phyloP scores from a whole-genome alignment of 2,329 filamentous ascomycete genomes.

The Trichoderma asperellum region DNA sequence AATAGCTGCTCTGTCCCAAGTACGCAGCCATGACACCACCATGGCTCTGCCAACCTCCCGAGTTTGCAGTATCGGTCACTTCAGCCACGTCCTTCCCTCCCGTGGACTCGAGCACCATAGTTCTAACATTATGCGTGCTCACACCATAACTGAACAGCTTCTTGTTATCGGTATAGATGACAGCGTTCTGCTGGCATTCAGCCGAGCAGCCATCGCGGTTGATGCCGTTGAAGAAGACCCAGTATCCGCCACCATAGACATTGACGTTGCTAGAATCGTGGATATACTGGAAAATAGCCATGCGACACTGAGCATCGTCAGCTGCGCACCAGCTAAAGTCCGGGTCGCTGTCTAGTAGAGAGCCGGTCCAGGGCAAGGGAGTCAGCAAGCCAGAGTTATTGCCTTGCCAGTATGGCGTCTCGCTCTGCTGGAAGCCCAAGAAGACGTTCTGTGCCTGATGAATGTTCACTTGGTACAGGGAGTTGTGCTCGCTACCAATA shows the following conservation, averaged over 20 bases:
- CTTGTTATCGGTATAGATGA: slow-evolving; percentile 31
- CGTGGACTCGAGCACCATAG: slow-evolving; percentile 37
- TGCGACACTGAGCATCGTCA: slow-evolving; percentile 34
- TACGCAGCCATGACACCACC: slow-evolving; percentile 40
- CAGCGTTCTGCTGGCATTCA: slow-evolving; percentile 32
- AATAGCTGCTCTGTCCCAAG: slow-evolving; percentile 31
- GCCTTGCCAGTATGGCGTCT: slow-evolving; percentile 50
- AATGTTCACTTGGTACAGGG: slow-evolving; percentile 58
- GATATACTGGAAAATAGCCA: slow-evolving; percentile 31
- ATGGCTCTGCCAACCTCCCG: slow-evolving; percentile 36
- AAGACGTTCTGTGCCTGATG: slow-evolving; percentile 50
- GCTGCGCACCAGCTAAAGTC: slow-evolving; percentile 36
- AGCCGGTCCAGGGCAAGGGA: slow-evolving; percentile 45
- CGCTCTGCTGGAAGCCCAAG: slow-evolving; percentile 50
- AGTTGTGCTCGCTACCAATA: slow-evolving; percentile 55
- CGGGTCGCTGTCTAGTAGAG: slow-evolving; percentile 34
- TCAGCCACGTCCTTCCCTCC: slow-evolving; percentile 30
- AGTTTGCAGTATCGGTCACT: slow-evolving; percentile 33
- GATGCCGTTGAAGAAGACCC: slow-evolving; percentile 37
- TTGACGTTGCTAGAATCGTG: slow-evolving; percentile 31
- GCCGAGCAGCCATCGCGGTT: slow-evolving; percentile 29
- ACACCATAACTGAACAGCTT: slow-evolving; percentile 38
- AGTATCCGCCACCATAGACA: slow-evolving; percentile 35
- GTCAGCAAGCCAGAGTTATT: slow-evolving; percentile 39
- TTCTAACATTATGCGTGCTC: slow-evolving; percentile 37